Evolutionary conservation across 495 filamentous ascomycete genomes (phyloP).

Genomic region (Niebla homalea): DNA sequence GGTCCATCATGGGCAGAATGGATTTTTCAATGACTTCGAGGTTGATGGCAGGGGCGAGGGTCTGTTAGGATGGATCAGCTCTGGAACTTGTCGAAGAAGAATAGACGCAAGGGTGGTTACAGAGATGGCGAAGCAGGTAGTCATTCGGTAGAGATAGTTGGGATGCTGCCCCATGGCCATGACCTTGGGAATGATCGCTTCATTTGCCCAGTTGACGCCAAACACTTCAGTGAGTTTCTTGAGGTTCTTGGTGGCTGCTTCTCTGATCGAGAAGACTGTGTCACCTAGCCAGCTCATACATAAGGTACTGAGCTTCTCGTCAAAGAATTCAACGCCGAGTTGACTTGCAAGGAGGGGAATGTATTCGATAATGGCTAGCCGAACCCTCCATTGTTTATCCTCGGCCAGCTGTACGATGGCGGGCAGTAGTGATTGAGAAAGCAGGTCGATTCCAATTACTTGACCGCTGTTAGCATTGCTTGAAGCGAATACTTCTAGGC

Average conservation of each 20-base stretch:
- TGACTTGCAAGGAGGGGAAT: conserved; percentile 93
- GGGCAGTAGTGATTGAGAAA: conserved; percentile 90
- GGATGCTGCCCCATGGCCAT: conserved; percentile 96
- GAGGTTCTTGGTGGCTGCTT: conserved; percentile 90
- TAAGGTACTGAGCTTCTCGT: conserved; percentile 84
- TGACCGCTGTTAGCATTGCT: conserved; percentile 12
- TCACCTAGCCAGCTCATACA: conserved; percentile 99
- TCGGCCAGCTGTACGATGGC: conserved; percentile 97
- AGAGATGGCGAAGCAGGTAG: conserved; percentile 93
- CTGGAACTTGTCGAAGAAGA: conserved; percentile 2
- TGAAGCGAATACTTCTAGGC: conserved; percentile 9
- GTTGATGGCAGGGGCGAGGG: conserved; percentile 81
- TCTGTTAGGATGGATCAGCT: conserved; percentile 42
- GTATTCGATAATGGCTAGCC: conserved; percentile 96
- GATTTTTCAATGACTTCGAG: conserved; percentile 82
- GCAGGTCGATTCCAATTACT: conserved; percentile 95
- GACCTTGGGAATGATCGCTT: conserved; percentile 94
- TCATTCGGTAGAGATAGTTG: conserved; percentile 99
- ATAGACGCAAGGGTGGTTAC: conserved; percentile 40
- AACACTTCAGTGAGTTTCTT: conserved; percentile 98
- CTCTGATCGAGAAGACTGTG: conserved; percentile 94
- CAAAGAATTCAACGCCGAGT: conserved; percentile 93
- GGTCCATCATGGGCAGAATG: conserved; percentile 90
- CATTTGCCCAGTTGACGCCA: conserved; percentile 94
- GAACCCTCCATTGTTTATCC: conserved; percentile 98